Conservation (phyloP, 2,329 filamentous ascomycete genomes). For the Talaromyces sp. region DNA sequence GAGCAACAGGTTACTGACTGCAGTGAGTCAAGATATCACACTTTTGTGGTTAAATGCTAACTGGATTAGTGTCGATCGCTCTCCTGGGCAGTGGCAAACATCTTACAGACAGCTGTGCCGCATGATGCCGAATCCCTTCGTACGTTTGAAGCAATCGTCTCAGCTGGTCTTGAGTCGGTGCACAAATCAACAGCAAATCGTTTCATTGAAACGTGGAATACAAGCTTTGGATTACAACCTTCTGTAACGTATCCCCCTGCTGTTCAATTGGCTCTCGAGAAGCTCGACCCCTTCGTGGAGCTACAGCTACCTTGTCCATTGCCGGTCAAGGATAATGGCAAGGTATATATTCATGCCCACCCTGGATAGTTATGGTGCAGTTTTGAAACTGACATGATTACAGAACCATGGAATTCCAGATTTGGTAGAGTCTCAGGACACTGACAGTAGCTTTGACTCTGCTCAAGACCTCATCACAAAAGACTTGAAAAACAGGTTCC, state of each 20-base stretch:
- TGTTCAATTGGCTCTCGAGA: conserved; percentile 59
- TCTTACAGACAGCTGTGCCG: conserved; percentile 23
- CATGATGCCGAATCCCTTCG: conserved; percentile 40
- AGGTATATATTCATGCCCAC: conserved; percentile 20
- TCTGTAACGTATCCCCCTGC: conserved; percentile 59
- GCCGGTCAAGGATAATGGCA: conserved; percentile 28
- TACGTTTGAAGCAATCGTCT: conserved; percentile 47
- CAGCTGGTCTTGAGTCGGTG: conserved; percentile 50
- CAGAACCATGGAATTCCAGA: conserved; percentile 12
- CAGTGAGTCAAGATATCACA: conserved; percentile 24
- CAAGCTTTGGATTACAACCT: conserved; percentile 57
- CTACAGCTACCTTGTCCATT: conserved; percentile 45
- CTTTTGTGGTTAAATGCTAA: not conserved
- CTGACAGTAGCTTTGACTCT: conserved; percentile 35
- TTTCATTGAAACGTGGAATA: conserved; percentile 64
- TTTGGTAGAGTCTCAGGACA: conserved; percentile 47
- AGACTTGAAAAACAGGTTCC: conserved; percentile 9
- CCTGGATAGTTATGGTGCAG: conserved; percentile 5
- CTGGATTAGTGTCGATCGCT: conserved; percentile 27
- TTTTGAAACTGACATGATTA: conserved; percentile 9
- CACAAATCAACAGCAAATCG: conserved; percentile 47
- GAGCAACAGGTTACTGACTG: conserved; percentile 27
- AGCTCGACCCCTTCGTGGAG: conserved; percentile 53
- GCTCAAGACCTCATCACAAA: conserved; percentile 10
- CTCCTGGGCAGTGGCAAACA: conserved; percentile 25